Percentiles rank a stretch among this genome's conserved stretches.
Conservation (phyloP, 345 rosid species). For the Trapa bicornis region DNA sequence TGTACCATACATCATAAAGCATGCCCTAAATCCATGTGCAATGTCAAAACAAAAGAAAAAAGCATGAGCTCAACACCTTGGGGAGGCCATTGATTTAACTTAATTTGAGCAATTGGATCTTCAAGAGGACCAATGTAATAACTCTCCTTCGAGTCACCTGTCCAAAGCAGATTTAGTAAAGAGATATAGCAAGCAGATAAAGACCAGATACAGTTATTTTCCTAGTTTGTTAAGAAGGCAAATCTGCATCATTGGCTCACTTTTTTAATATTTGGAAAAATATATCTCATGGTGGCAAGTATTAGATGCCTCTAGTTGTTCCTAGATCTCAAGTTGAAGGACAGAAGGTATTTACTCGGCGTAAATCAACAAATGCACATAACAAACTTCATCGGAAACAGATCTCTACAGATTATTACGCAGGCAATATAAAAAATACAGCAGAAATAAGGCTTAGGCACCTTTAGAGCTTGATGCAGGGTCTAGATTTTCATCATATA, state of each 20-base stretch:
- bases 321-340: too few relatives aligned
- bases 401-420: not conserved
- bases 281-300: too few relatives aligned
- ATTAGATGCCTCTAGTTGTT: too few relatives aligned
- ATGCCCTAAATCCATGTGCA: not conserved
- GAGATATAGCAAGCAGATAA: too few relatives aligned
- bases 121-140: constrained; percentile 58
- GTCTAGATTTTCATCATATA: constrained; percentile 43
- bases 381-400: too few relatives aligned
- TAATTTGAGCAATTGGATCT: constrained; percentile 14
- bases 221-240: too few relatives aligned
- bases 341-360: too few relatives aligned
- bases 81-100: constrained; percentile 62
- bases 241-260: too few relatives aligned
- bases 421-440: not conserved
- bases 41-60: not conserved
- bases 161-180: too few relatives aligned
- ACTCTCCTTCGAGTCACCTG: constrained; percentile 20
- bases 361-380: too few relatives aligned
- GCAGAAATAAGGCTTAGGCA: constrained; percentile 2
- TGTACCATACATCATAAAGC: not conserved
- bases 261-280: too few relatives aligned
- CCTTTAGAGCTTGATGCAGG: constrained; percentile 26
- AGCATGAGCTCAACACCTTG: constrained; percentile 24
- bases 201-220: too few relatives aligned